Evolutionary conservation across 2,329 filamentous ascomycete genomes (phyloP).

Genomic region (Aspergillus sp.): DNA sequence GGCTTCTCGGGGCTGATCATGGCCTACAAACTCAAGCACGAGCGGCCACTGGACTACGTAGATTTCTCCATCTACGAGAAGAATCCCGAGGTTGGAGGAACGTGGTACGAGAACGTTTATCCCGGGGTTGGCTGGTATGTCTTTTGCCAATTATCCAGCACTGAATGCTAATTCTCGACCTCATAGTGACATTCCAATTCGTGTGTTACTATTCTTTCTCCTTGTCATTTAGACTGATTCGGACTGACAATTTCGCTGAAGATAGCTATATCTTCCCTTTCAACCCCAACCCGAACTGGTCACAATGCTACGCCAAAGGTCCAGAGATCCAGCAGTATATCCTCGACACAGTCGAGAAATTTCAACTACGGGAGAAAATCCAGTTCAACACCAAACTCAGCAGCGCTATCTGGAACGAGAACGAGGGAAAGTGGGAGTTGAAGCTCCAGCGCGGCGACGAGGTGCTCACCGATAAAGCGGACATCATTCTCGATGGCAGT

Average conservation of each 20-base stretch:
- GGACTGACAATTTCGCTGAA: not conserved
- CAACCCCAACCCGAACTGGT: constrained; percentile 41
- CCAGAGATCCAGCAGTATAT: constrained; percentile 48
- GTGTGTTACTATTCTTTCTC: not conserved
- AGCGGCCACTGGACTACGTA: not conserved
- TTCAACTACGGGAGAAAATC: constrained; percentile 38
- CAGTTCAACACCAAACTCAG: constrained; percentile 23
- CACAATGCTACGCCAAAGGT: constrained; percentile 40
- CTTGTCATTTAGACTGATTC: no score
- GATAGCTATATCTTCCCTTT: constrained; percentile 5
- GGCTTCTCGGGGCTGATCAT: constrained; percentile 37
- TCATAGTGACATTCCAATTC: not conserved
- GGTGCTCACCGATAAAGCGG: constrained; percentile 22
- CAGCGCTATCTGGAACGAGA: constrained; percentile 39
- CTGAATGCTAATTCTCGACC: not conserved
- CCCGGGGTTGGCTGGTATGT: constrained; percentile 1
- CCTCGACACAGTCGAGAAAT: constrained; percentile 38
- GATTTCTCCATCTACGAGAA: constrained; percentile 1
- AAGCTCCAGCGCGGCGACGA: constrained; percentile 12
- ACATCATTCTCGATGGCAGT: constrained; percentile 29
- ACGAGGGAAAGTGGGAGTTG: constrained; percentile 20
- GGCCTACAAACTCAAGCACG: constrained; percentile 39
- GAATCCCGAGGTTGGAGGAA: not conserved
- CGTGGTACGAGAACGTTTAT: constrained; percentile 4
- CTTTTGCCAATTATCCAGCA: not conserved